These are phyloP conservation scores for Cyberlindnera mississippiensis DNA, from an alignment of 805 yeast species.

Conservation along the genomic window DNA sequence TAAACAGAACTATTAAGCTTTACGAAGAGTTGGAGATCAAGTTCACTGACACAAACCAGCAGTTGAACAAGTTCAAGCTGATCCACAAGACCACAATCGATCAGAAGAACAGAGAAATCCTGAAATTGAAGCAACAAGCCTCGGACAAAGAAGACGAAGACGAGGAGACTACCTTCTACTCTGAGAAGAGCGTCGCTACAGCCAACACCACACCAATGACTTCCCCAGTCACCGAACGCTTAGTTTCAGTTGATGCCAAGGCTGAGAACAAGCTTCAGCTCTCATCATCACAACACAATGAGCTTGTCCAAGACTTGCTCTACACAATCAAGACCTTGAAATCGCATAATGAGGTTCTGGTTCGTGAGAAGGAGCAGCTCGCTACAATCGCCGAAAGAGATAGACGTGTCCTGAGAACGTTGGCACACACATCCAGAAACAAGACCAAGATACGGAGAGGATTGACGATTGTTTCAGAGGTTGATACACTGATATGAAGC, in stretches of 20 bases:
- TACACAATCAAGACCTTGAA: conserved; percentile 20
- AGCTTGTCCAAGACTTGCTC: conserved; percentile 20
- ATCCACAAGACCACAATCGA: conserved; percentile 14
- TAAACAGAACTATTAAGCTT: background rate
- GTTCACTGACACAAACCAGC: conserved; percentile 9
- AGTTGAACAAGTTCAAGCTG: conserved; percentile 12
- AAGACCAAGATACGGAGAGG: conserved; percentile 22
- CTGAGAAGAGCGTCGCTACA: conserved; percentile 1
- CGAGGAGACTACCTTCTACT: background rate
- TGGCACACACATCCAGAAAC: conserved; percentile 14
- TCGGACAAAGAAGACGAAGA: conserved; percentile 7
- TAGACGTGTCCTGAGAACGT: conserved; percentile 18
- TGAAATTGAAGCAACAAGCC: conserved; percentile 11
- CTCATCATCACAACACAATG: conserved; percentile 1
- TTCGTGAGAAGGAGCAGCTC: conserved; percentile 13
- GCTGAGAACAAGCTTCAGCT: conserved; percentile 1
- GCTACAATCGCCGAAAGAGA: conserved; percentile 11
- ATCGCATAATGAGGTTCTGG: conserved; percentile 15
- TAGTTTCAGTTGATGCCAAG: background rate
- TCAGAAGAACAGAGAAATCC: conserved; percentile 14
- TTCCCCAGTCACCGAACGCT: conserved; percentile 6
- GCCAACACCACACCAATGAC: conserved; percentile 10
- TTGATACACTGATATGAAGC: conserved; percentile 21
- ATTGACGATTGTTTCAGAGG: conserved; percentile 16
- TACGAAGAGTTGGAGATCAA: conserved; percentile 12